Evolutionary conservation across 2,329 filamentous ascomycete genomes (phyloP).

Genomic region (Biscogniauxia mediterranea): DNA sequence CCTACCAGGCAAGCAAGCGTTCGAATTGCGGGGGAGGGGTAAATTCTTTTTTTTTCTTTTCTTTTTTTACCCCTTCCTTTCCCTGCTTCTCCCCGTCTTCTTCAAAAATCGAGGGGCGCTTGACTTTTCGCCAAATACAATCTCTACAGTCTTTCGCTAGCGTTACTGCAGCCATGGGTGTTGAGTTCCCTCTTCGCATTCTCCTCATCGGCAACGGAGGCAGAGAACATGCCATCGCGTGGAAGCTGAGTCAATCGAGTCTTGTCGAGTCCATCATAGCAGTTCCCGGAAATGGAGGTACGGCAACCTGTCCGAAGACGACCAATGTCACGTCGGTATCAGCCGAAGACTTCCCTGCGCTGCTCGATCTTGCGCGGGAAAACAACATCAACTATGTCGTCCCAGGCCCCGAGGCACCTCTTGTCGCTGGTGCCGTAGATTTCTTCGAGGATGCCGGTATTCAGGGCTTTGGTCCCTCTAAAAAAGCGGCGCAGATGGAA

Average conservation of each 20-base stretch:
- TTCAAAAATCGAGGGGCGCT: constrained; percentile 24
- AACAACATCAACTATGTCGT: constrained; percentile 79
- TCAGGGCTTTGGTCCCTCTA: constrained; percentile 80
- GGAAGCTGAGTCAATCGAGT: constrained; percentile 85
- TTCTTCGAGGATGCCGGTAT: constrained; percentile 76
- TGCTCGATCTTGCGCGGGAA: constrained; percentile 72
- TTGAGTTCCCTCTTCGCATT: constrained; percentile 54
- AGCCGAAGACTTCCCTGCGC: constrained; percentile 72
- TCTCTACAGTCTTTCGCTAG: background rate
- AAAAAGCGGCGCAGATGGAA: constrained; percentile 84
- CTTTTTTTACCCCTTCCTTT: background rate
- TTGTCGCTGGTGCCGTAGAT: constrained; percentile 85
- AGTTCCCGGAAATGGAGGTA: constrained; percentile 84
- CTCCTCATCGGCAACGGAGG: constrained; percentile 92
- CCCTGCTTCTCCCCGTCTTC: constrained; percentile 6
- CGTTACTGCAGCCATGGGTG: constrained; percentile 22
- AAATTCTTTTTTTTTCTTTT: constrained; percentile 1
- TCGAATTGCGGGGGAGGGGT: constrained; percentile 31
- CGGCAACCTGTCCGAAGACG: constrained; percentile 66
- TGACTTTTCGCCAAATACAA: constrained; percentile 2
- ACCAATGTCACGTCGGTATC: constrained; percentile 69
- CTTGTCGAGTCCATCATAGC: constrained; percentile 72
- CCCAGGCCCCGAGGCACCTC: constrained; percentile 87
- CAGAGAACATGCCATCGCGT: constrained; percentile 89
- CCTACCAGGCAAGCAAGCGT: background rate